Base-by-base conservation (phyloP, 495 filamentous ascomycete genomes). In the Endocarpon pusillum region DNA sequence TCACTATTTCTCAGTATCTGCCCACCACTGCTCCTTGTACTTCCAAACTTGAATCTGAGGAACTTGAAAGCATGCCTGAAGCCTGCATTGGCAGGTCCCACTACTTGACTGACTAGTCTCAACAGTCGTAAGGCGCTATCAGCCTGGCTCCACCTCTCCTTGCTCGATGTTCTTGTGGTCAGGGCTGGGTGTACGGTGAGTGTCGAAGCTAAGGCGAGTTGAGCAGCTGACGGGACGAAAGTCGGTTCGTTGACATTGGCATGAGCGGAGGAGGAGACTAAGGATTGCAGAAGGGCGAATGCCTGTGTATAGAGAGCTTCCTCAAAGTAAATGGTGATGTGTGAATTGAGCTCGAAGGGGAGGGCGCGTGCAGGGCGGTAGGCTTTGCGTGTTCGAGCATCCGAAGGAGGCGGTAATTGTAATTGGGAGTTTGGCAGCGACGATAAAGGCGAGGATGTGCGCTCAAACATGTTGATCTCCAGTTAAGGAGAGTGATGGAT, bases 271-370 rank as follows among this genome's bases (percentile, higher is more conserved):
- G 73, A 65, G 16, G 60, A 62, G 23, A 87, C 59, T 19, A 81
- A 64, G 36, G 64, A 69, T 5, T 66, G 54, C 26, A 91, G 67
- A 15, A 92, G 67, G 21, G 57, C 62, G 20, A 89, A 68, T 20
- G 77, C 80, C 49, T 71, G 68, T 1, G 55, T 58, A 47, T 83
- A 78, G 14, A 83, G 67, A 23, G 71, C 62, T 48, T 87, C 81
- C 46, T 85, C 80, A 3, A 87, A 58, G 49, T 78, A 81, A 19
- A 84, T 75, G 32, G 67, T 67, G 30, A 66, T 71, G 42, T 81
- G 72, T 27, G 73, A 58, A 19, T 61, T 64, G 4, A 86, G 49
- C 39, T 77, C 69, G 32, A 64, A 69, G 0, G 77, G 69, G 1
- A 84, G 50, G 19, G 51, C 49, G 29, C 55, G 61, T 2, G 66